Conservation (phyloP, 225 moss, liverwort and hornwort species). For the Antitrichia curtipendula region DNA sequence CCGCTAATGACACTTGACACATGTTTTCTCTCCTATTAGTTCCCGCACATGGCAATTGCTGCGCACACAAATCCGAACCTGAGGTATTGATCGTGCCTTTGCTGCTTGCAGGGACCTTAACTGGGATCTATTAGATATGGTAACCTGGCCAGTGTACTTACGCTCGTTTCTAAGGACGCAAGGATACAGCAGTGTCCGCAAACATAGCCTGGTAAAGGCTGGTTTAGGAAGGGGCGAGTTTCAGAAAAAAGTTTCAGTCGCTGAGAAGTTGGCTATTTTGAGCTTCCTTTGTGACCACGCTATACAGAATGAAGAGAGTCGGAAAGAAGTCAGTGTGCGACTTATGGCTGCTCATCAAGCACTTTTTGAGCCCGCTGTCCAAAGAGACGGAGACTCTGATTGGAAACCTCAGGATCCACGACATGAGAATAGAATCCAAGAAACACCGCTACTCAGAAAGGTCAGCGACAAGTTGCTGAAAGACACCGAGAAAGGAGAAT, state of each 20-base stretch:
- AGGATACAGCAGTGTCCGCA: slow-evolving; percentile 43
- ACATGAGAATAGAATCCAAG: slow-evolving; percentile 22
- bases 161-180: slow-evolving; percentile 67
- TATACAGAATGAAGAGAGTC: slow-evolving; percentile 74
- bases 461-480: slow-evolving; percentile 53
- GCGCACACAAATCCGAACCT: neutral
- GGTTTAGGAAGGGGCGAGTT: slow-evolving; percentile 48
- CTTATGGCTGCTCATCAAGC: slow-evolving; percentile 46
- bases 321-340: slow-evolving; percentile 74
- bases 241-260: slow-evolving; percentile 46
- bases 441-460: slow-evolving; percentile 34
- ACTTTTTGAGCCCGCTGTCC: slow-evolving; percentile 11
- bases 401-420: slow-evolving; percentile 33
- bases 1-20: neutral
- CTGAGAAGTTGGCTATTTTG: slow-evolving; percentile 61
- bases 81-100: neutral
- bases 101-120: slow-evolving; percentile 60
- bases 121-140: slow-evolving; percentile 73
- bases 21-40: neutral
- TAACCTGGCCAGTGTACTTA: slow-evolving; percentile 86
- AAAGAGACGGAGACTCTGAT: slow-evolving; percentile 33
- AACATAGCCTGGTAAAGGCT: slow-evolving; percentile 36
- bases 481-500: slow-evolving; percentile 56
- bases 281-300: slow-evolving; percentile 89
- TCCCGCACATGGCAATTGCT: neutral